Evolutionary conservation across 176 grass and related monocot species (phyloP).

Genomic region (Paspalum notatum): DNA sequence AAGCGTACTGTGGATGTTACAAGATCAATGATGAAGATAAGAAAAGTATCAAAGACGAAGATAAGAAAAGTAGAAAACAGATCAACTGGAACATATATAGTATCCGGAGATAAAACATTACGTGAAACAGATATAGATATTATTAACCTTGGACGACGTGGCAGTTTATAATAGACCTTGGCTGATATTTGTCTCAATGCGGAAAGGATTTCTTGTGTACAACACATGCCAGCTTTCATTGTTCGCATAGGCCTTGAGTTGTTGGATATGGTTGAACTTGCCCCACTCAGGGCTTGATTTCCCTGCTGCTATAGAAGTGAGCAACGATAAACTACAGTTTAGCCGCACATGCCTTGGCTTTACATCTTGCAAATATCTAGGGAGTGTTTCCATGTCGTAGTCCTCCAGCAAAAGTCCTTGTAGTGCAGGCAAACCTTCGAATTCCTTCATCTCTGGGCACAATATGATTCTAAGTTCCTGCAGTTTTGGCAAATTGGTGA

Average conservation of each 20-base stretch:
- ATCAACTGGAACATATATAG: too few relatives aligned
- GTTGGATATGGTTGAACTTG: constrained; percentile 3
- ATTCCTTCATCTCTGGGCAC: not conserved
- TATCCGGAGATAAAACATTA: too few relatives aligned
- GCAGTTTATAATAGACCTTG: not conserved
- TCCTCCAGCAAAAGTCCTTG: not conserved
- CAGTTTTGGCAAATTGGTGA: not conserved
- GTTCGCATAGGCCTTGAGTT: not conserved
- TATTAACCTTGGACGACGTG: not conserved
- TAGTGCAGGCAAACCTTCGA: constrained; percentile 6
- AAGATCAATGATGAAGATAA: too few relatives aligned
- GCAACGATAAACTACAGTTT: not conserved
- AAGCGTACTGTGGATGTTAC: too few relatives aligned
- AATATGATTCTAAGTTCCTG: accelerated
- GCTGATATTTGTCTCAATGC: constrained; percentile 12
- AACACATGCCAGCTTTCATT: not conserved
- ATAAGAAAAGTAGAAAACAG: too few relatives aligned
- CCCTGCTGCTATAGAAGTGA: not conserved
- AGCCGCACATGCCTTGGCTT: not conserved
- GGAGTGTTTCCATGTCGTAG: constrained; percentile 1
- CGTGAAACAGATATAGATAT: too few relatives aligned
- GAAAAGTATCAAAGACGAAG: too few relatives aligned
- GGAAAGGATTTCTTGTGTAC: constrained; percentile 4
- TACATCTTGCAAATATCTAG: not conserved
- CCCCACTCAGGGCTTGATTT: not conserved